Base-by-base conservation (phyloP, 305 asterid species). In the Fraxinus dipetala region DNA sequence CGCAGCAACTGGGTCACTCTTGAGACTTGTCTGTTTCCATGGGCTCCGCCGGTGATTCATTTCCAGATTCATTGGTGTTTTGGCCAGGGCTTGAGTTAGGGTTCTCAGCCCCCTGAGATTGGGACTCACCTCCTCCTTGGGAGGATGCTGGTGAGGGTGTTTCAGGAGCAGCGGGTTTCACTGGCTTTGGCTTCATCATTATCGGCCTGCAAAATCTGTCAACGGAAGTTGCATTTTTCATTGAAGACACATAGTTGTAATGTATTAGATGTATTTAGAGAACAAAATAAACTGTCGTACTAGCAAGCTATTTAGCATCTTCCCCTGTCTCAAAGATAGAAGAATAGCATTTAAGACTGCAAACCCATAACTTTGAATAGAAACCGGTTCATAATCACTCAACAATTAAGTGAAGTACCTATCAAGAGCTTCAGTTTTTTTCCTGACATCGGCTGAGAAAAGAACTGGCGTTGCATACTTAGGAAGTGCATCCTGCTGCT, bases 171-270 rank as follows among this genome's bases (percentile, higher is more conserved):
- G 96, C 87, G 14, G 97, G 92, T 83, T 91, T 91, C 73, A 92
- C 89, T 0, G 97, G 97, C 87, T 88, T 93, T 59, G 98, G 98
- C 84, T 95, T 95, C 24, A 86, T 93, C 98, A 93, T 89, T 72
- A 92, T 85, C 0, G 98, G 97, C 90, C 94, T 87, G 86, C 97
- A 94, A 24, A 87, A 74, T 91, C 98, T 94, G 93, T 70, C 18
- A 28, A n/a, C 28, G 31, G 30, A 75, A 40, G 16, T 36, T 26
- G n/a, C 13, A 34, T 56, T 54, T 56, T 56, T 56, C 65, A 56
- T 18, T 56, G 9, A 56, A 56, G 65, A n/a, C 11, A 4, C 26
- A 5, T 56, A n/a, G 26, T 56, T 18, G 65, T n/a, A 56, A n/a
- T 63, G 32, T 63, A 63, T 24, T 24, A 11, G 30, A 61, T 2